Base-by-base conservation (phyloP, 768 basidiomycete species). In the Pleurotus salmoneostramineus region DNA sequence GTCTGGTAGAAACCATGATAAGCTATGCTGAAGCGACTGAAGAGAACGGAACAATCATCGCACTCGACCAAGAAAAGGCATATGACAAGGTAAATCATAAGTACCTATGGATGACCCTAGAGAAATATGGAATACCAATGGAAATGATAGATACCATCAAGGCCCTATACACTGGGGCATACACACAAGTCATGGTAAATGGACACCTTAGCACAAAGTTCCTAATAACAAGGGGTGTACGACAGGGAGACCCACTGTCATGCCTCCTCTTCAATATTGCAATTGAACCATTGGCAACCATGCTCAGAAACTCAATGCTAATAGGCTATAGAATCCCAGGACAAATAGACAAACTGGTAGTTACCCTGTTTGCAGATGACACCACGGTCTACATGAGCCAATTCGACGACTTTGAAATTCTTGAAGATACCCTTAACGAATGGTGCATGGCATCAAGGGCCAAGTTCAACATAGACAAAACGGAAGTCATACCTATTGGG, bases 401-500 rank as follows among this genome's bases (percentile, higher is more conserved):
- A 42, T 7, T 57, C 0, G 75, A 79, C 49, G 48, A 62, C 5
- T 69, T 69, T 8, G 45, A 51, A 0, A 58, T 57, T 0, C 67
- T 81, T 0, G 35, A 62, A 2, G 0, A 34, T 0, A 66, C 79
- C 1, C 74, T 80, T 0, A 31, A 67, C 0, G 42, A 37, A 0
- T 82, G 80, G 80, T 82, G 75, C 57, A 15, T 14, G 0, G 75
- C 70, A 4, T 74, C 74, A 6, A 63, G 69, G 0, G 78, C 77
- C 0, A 74, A 72, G 37, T 81, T 80, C 61, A 81, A 80, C 52
- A 56, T 63, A 0, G 47, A 54, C 0, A 82, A 82, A 60, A 80
- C 77, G 0, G 69, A 72, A 35, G 60, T 76, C 0, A 65, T 78
- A 1, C 75, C 74, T 0, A 63, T 77, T 0, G 75, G 77, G 0